Conservation (phyloP, 1,139 yeast species). For the Saccharomyces hybrid region DNA sequence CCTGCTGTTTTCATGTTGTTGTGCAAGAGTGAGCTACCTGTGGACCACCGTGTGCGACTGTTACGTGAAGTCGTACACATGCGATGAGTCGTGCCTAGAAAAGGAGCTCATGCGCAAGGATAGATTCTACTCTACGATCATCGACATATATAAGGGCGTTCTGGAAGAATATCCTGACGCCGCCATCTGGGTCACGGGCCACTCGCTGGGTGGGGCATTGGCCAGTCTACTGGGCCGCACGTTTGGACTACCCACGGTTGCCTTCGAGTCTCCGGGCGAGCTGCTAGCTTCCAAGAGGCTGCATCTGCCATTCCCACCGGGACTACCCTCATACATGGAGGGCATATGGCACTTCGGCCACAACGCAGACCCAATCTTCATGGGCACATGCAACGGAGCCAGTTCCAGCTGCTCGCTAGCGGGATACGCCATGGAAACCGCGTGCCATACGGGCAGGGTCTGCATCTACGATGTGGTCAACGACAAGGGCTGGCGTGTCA, state of each 20-base stretch:
- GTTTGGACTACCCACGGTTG: slow-evolving; percentile 80
- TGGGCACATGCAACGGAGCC: slow-evolving; percentile 97
- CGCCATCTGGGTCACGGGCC: slow-evolving; percentile 89
- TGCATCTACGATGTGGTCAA: slow-evolving; percentile 87
- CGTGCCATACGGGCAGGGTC: slow-evolving; percentile 85
- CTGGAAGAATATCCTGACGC: slow-evolving; percentile 59
- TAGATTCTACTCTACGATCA: slow-evolving; percentile 72
- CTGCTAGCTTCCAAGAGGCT: slow-evolving; percentile 71
- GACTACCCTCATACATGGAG: slow-evolving; percentile 69
- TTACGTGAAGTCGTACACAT: slow-evolving; percentile 74
- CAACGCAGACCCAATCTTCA: slow-evolving; percentile 92
- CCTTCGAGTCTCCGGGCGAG: slow-evolving; percentile 94
- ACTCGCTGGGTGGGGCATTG: slow-evolving; percentile 88
- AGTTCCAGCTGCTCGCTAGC: slow-evolving; percentile 84
- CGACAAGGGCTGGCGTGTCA: slow-evolving; percentile 92
- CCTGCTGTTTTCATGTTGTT: slow-evolving; percentile 85
- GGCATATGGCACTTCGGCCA: slow-evolving; percentile 94
- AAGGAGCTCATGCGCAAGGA: slow-evolving; percentile 65
- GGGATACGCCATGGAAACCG: slow-evolving; percentile 96
- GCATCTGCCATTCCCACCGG: slow-evolving; percentile 92
- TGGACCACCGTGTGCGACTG: slow-evolving; percentile 98
- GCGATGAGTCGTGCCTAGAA: slow-evolving; percentile 85
- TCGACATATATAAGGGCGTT: slow-evolving; percentile 74
- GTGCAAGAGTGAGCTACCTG: slow-evolving; percentile 84
- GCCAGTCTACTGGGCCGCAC: slow-evolving; percentile 81